Evolutionary conservation across 192 early-diverging fungal species (phyloP).

Genomic region (Dissophora ornata): DNA sequence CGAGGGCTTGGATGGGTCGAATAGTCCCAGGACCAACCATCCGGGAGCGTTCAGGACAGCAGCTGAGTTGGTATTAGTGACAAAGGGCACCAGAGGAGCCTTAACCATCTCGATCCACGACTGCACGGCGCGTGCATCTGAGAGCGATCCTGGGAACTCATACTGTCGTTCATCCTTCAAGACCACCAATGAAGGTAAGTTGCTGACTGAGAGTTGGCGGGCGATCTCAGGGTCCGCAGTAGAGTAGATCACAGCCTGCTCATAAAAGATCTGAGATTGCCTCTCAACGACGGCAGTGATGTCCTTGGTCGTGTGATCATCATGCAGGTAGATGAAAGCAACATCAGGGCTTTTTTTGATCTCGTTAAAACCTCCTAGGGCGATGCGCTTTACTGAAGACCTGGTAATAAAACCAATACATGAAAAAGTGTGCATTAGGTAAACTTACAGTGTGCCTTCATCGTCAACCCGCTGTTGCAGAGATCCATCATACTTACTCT

Average conservation of each 20-base stretch:
- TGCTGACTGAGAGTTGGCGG: constrained; percentile 21
- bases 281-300: constrained; percentile 27
- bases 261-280: constrained; percentile 34
- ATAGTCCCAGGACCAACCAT: constrained; percentile 72
- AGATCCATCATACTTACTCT: constrained; percentile 23
- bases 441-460: too few species aligned
- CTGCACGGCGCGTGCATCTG: constrained; percentile 57
- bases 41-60: constrained; percentile 74
- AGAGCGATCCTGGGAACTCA: constrained; percentile 27
- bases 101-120: constrained; percentile 75
- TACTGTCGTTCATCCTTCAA: constrained; percentile 69
- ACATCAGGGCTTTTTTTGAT: constrained; percentile 53
- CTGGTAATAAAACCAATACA: not conserved
- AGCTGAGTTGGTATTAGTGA: constrained; percentile 76
- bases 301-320: constrained; percentile 57
- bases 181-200: constrained; percentile 64
- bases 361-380: constrained; percentile 54
- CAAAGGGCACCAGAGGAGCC: constrained; percentile 70
- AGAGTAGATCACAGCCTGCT: constrained; percentile 54
- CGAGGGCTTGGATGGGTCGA: constrained; percentile 59
- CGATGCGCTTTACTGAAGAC: constrained; percentile 40
- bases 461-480: too few species aligned
- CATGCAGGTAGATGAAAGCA: constrained; percentile 68
- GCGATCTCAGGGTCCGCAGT: constrained; percentile 38
- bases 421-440: not conserved